Evolutionary conservation across 805 yeast species (phyloP).

Genomic region (Metschnikowia cerradonensis): DNA sequence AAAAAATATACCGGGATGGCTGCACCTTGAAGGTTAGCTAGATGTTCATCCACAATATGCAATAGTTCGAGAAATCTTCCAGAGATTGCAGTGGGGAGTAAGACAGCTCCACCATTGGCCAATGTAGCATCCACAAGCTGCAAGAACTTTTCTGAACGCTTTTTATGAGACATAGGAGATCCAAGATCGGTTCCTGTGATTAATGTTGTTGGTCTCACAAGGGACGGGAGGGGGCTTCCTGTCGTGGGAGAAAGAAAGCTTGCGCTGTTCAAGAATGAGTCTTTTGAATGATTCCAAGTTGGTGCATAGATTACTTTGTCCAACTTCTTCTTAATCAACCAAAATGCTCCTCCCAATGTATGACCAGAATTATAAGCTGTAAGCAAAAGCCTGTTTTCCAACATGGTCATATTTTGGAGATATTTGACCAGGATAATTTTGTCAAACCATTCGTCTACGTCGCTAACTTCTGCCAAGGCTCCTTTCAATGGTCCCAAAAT

Average conservation of each 20-base stretch:
- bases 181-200: constrained; percentile 72
- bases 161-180: constrained; percentile 56
- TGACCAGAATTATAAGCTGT: constrained; percentile 92
- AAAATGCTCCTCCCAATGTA: constrained; percentile 87
- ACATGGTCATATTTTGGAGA: constrained; percentile 65
- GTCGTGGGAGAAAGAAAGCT: constrained; percentile 45
- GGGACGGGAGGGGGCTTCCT: constrained; percentile 60
- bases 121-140: constrained; percentile 61
- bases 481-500: constrained; percentile 65
- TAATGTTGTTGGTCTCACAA: constrained; percentile 76
- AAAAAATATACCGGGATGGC: constrained; percentile 70
- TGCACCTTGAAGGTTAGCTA: constrained; percentile 38
- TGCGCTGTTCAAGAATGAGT: constrained; percentile 75
- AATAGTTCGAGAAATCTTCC: constrained; percentile 79
- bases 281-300: constrained; percentile 92
- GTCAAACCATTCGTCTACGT: constrained; percentile 79
- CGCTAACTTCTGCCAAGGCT: constrained; percentile 59
- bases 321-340: constrained; percentile 69
- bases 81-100: constrained; percentile 77
- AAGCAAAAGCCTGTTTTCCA: constrained; percentile 61
- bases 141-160: constrained; percentile 60
- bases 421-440: constrained; percentile 65
- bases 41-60: constrained; percentile 65
- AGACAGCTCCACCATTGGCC: constrained; percentile 72
- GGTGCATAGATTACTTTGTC: constrained; percentile 88